Base-by-base conservation (phyloP, 2,329 filamentous ascomycete species). In the Fusarium poae region DNA sequence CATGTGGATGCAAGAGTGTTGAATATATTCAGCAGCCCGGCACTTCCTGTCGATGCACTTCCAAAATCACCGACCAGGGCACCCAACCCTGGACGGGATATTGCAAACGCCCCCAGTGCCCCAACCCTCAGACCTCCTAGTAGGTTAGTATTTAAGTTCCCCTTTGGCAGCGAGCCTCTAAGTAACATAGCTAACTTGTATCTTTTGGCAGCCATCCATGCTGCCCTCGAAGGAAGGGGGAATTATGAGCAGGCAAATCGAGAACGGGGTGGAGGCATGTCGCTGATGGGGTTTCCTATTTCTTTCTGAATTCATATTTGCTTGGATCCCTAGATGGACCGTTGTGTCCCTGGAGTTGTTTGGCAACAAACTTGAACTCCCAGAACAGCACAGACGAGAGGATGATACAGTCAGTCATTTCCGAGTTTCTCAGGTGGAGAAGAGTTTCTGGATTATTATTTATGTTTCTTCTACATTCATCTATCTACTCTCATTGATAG, bases 41-140 rank as follows among this genome's bases (percentile, higher is more conserved):
- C 30, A 77, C 74, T 62, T 48, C 40, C 23, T 80, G 78, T 71
- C 56, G 61, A 29, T 74, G 72, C 70, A 60, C 15, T 16, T 43
- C 48, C 25, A 68, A 67, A 32, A 51, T 77, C 49, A 65, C 74
- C 27, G 67, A 76, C 45, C 73, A 76, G 57, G 75, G 73, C 23
- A 63, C 61, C 18, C 75, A 77, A 57, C 70, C 25, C 3, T 80
- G 76, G 76, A 72, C 76, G 40, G 78, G 78, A 23, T 74, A 74
- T 48, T 80, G 78, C 67, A 56, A 64, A 12, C 76, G 76, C 23
- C 37, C 74, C 39, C 37, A 67, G 49, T 80, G 78, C 60, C 76
- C 75, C 20, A 77, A 78, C 25, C 77, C 77, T 50, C 64, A 57
- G 51, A 48, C 62, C 18, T 61, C 68, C 30, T 73, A 74, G 69